Percentiles rank a stretch among this genome's conserved stretches.
Conservation (phyloP, 2,329 filamentous ascomycete species). For the Sphaerulina vaccinii region DNA sequence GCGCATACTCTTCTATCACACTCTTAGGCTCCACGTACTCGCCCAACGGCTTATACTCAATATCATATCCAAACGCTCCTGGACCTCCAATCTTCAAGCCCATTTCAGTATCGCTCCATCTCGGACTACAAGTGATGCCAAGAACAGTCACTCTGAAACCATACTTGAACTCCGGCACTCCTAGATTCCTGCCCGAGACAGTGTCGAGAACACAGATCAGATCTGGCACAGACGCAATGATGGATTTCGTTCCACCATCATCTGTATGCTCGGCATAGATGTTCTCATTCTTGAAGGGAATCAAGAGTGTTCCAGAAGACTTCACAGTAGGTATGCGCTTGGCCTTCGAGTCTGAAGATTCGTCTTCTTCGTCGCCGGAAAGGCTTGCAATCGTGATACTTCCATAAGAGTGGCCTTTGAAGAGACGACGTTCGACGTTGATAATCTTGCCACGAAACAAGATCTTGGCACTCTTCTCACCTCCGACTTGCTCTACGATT, state of each 20-base stretch:
- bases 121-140: conserved; percentile 55
- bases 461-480: conserved; percentile 53
- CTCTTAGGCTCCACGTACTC: conserved; percentile 54
- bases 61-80: conserved; percentile 49
- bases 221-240: conserved; percentile 52
- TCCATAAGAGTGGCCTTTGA: conserved; percentile 60
- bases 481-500: conserved; percentile 60
- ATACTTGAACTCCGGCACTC: conserved; percentile 57
- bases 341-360: conserved; percentile 34
- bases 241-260: conserved; percentile 39
- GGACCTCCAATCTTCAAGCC: conserved; percentile 54
- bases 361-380: conserved; percentile 30
- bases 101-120: conserved; percentile 52
- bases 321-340: conserved; percentile 37
- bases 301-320: conserved; percentile 54
- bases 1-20: conserved; percentile 52
- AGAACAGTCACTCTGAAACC: conserved; percentile 54
- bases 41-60: conserved; percentile 53
- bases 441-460: conserved; percentile 66
- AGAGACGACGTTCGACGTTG: conserved; percentile 56
- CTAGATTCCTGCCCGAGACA: conserved; percentile 50
- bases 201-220: conserved; percentile 52
- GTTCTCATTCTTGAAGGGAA: conserved; percentile 74
- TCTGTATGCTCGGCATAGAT: conserved; percentile 55
- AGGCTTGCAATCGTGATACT: conserved; percentile 52